Evolutionary conservation across 2,329 filamentous ascomycete genomes (phyloP).

Genomic region (Xylariomycetidae sp.): DNA sequence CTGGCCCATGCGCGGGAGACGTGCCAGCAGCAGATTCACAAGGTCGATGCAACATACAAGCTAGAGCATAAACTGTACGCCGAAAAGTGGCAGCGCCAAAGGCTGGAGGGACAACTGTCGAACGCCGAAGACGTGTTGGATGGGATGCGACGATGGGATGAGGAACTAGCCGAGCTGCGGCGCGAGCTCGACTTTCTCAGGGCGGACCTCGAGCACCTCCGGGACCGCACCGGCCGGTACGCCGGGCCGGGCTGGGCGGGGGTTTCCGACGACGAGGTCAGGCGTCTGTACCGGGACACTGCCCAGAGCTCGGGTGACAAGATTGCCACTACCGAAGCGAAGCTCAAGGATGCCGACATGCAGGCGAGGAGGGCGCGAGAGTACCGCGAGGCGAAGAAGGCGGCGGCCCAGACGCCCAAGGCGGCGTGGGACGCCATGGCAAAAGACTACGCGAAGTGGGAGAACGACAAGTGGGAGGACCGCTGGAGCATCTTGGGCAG

Average conservation of each 20-base stretch:
- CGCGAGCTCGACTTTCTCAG: conserved; percentile 6
- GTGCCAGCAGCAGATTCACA: conserved; percentile 7
- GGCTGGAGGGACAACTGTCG: conserved; percentile 1
- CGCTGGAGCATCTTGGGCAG: conserved; percentile 9
- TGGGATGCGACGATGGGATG: conserved; percentile 3
- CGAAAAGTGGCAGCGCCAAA: conserved; percentile 4
- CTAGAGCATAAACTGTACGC: conserved; percentile 5
- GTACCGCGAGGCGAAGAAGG: conserved; percentile 7
- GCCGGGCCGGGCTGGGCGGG: conserved; percentile 9
- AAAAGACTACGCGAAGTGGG: conserved; percentile 4
- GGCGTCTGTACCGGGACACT: conserved; percentile 2
- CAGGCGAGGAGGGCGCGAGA: conserved; percentile 3
- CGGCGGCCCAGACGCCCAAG: conserved; percentile 2
- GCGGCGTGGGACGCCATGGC: conserved; percentile 6
- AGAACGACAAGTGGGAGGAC: conserved; percentile 5
- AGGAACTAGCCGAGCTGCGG: conserved; percentile 3
- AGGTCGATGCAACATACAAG: conserved; percentile 8
- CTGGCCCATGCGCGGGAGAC: conserved; percentile 6
- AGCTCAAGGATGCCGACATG: conserved; percentile 2
- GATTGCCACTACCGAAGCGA: conserved; percentile 3
- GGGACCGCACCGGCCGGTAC: conserved; percentile 7
- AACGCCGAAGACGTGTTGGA: conserved; percentile 4
- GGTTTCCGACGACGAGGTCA: conserved; percentile 6
- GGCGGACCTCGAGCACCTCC: conserved; percentile 7
- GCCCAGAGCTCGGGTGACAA: neutral